Base-by-base conservation (phyloP, 768 basidiomycete species). In the Epithele typhae region DNA sequence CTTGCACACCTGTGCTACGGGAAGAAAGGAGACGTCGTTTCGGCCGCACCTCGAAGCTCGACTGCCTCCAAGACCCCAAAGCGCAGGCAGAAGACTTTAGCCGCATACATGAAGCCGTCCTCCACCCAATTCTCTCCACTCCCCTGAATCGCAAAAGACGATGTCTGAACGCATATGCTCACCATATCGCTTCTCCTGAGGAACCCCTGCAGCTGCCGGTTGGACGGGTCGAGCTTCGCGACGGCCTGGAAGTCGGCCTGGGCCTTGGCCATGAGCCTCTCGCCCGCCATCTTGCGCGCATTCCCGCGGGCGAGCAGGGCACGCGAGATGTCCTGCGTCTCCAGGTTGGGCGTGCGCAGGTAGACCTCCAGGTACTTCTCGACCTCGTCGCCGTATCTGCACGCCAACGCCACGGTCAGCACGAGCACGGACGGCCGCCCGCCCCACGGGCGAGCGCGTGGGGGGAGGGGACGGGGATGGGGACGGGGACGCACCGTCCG, bases 301-400 rank as follows among this genome's bases (percentile, higher is more conserved):
- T 75, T 76, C 4, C 76, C 82, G 32, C 83, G 65, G 1, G 80
- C 80, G 8, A 82, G 55, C 47, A 83, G 61, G 1, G 82, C 83
- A 46, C 66, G 72, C 4, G 75, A 72, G 2, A 79, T 58, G 49
- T 82, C 75, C 37, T 68, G 66, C 39, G 67, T 71, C 19, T 76
- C 63, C 14, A 86, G 60, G 39, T 77, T 74, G 0, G 82, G 81
- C 14, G 81, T 83, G 45, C 72, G 68, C 37, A 86, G 60, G 56
- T 82, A 84, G n/a, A 84, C 79, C 14, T 86, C 82, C 21, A 84
- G 56, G 56, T 81, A 84, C 38, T 72, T 76, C 60, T 83, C 82
- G 22, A 84, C 82, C 23, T 81, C 75, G 33, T 70, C 65, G 14
- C 79, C 81, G 67, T 82, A 84, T 55, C 82, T 85, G 40, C 37